These are phyloP conservation scores for Lactifluus subvellereus DNA, from an alignment of 768 basidiomycete species.

Conservation along the genomic window DNA sequence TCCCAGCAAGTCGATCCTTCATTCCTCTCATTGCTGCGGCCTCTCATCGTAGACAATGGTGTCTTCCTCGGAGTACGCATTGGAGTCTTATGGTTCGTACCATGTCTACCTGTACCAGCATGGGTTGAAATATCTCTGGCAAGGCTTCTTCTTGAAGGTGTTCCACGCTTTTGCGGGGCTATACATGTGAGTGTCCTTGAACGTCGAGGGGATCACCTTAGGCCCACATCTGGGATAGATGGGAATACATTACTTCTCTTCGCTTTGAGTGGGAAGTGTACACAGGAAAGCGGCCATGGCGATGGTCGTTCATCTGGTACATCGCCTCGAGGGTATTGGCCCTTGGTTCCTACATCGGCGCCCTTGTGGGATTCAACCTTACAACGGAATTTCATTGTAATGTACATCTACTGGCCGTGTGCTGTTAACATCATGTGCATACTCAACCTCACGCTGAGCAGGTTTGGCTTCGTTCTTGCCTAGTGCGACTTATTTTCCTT, in stretches of 20 bases:
- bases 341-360: neutral
- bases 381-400: constrained; percentile 7
- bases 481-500: neutral
- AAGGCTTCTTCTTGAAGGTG: constrained; percentile 8
- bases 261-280: constrained; percentile 19
- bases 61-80: neutral
- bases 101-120: neutral
- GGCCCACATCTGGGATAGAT: neutral
- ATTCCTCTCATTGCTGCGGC: neutral
- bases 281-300: constrained; percentile 18
- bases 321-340: constrained; percentile 4
- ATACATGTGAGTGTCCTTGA: constrained; percentile 5
- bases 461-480: constrained; percentile 13
- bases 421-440: neutral
- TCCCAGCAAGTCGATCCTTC: neutral
- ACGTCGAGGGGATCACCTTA: too few relatives aligned
- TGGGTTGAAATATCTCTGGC: neutral
- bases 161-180: constrained; percentile 16
- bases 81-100: constrained; percentile 1
- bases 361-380: constrained; percentile 15
- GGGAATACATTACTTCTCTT: constrained; percentile 17
- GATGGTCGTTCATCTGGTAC: constrained; percentile 21
- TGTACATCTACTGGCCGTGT: neutral
- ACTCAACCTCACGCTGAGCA: neutral
- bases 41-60: neutral